Evolutionary conservation across 805 yeast genomes (phyloP).

Genomic region (Wickerhamomyces canadensis): DNA sequence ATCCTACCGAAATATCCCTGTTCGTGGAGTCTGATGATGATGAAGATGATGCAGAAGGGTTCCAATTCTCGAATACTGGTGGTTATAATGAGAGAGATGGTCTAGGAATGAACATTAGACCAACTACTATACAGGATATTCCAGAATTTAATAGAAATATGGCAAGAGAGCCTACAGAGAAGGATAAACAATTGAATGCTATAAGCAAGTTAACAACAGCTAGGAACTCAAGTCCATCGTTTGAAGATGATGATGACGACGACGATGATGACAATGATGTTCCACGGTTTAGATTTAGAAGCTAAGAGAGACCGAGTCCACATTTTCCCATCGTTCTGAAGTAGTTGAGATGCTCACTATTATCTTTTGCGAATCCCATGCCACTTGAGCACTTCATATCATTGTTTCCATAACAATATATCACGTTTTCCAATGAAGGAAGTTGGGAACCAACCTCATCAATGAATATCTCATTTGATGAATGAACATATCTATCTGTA

Average conservation of each 20-base stretch:
- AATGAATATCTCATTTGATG: constrained; percentile 20
- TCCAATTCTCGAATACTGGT: constrained; percentile 13
- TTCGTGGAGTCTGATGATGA: constrained; percentile 13
- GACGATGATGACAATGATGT: constrained; percentile 29
- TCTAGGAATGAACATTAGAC: constrained; percentile 18
- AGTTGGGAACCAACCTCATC: constrained; percentile 14
- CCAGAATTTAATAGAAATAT: constrained; percentile 17
- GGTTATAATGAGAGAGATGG: constrained; percentile 15
- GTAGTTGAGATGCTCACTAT: constrained; percentile 23
- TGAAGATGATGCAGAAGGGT: constrained; percentile 14
- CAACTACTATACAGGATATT: constrained; percentile 3
- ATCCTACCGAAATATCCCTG: no score
- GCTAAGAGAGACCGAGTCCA: constrained; percentile 14
- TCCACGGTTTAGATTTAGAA: constrained; percentile 30
- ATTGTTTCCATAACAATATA: constrained; percentile 64
- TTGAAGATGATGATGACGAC: constrained; percentile 9
- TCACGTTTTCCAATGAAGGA: constrained; percentile 45
- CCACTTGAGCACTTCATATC: constrained; percentile 46
- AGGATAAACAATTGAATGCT: neutral
- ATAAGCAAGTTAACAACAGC: neutral
- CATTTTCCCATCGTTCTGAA: constrained; percentile 25
- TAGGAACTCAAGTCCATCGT: neutral
- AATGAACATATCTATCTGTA: constrained; percentile 15
- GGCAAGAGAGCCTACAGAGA: neutral
- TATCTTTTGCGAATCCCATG: constrained; percentile 13